Base-by-base conservation (phyloP, 208 protist species). In the Herpetomonas tarakana region DNA sequence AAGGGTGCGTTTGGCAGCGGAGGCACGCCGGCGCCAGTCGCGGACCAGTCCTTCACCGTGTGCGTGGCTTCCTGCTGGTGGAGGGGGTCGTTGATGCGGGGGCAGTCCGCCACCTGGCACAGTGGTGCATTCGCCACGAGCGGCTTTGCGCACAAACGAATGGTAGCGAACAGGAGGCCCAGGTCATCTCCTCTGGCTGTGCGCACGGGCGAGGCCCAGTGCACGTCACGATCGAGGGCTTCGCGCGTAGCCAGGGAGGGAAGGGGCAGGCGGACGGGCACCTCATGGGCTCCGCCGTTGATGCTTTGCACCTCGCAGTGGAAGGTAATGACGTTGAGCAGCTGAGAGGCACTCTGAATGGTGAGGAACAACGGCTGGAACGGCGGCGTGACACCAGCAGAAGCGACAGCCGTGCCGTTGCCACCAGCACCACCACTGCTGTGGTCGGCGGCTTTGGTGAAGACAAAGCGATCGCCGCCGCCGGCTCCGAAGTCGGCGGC, bases 281-380 rank as follows among this genome's bases (percentile, higher is more conserved):
- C 81, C 24, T 93, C 87, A 18, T 74, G 45, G 2, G 76, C 2
- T 69, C 62, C 52, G 74, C 44, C 2, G 25, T 38, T 22, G 0
- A 76, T 38, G 47, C 81, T 87, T 44, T 91, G 87, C n/a, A 89
- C 56, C 21, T 64, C 72, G 62, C 87, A 93, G 66, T 93, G 81
- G 25, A 93, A 79, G 19, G 47, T 63, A 14, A 73, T 59, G 12
- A 68, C 67, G 21, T 56, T 58, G 25, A 57, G 50, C 22, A 77
- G 65, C 50, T 76, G 71, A 1, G 71, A 47, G 25, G 77, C 72
- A 28, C 51, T 71, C 38, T 64, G 77, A 46, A 83, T 74, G 9
- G 35, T 41, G 9, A 41, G 35, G 14, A 41, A 41, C 35, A 41
- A 41, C 9, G 35, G 35, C 35, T 41, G 35, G 35, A 18, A 41